Evolutionary conservation across 73 alveolate species (phyloP).

Genomic region (Loxodes magnus): DNA sequence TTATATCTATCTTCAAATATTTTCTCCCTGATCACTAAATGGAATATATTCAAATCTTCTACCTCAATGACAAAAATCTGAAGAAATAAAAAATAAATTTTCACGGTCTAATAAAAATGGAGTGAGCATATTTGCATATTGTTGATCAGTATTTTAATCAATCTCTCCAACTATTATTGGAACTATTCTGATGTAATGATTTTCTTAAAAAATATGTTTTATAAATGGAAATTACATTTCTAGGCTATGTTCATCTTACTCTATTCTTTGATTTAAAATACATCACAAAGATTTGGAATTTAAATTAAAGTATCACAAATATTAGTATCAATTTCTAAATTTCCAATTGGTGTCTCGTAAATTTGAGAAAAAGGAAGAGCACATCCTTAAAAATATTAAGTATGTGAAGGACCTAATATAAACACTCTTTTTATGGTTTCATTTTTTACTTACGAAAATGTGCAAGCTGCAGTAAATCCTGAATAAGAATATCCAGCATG

Average conservation of each 20-base stretch:
- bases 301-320: slow-evolving; percentile 24
- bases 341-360: slow-evolving; percentile 78
- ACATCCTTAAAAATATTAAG: slow-evolving; percentile 62
- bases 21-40: slow-evolving; percentile 26
- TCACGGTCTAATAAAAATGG: slow-evolving; percentile 40
- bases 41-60: slow-evolving; percentile 35
- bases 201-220: slow-evolving; percentile 42
- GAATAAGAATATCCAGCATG: slow-evolving; percentile 53
- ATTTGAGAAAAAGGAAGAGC: slow-evolving; percentile 44
- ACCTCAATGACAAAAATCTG: slow-evolving; percentile 93
- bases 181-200: slow-evolving; percentile 41
- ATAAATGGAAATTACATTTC: slow-evolving; percentile 83
- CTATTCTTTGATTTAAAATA: slow-evolving; percentile 42
- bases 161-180: slow-evolving; percentile 77
- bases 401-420: slow-evolving; percentile 82
- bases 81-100: slow-evolving; percentile 57
- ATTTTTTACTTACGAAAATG: slow-evolving; percentile 51
- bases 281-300: slow-evolving; percentile 24
- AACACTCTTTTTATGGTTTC: slow-evolving; percentile 42
- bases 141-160: slow-evolving; percentile 25
- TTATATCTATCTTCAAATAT: slow-evolving; percentile 45
- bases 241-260: slow-evolving; percentile 71
- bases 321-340: slow-evolving; percentile 42
- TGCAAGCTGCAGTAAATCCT: slow-evolving; percentile 77
- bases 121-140: slow-evolving; percentile 46